Conservation (phyloP, 108 stramenopile species). For the Schizochytrium sp. region DNA sequence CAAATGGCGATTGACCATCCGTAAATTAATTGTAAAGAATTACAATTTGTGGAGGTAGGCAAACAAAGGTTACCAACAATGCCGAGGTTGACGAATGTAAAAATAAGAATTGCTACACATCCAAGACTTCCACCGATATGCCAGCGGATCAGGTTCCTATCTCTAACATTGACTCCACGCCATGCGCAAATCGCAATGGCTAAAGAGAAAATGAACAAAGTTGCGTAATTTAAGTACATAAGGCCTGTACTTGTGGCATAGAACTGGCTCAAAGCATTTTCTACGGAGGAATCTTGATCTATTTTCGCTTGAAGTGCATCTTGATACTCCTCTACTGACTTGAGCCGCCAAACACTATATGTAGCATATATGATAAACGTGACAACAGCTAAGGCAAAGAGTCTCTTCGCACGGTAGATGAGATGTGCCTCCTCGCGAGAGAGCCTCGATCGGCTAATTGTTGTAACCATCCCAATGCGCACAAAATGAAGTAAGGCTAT, state of each 20-base stretch:
- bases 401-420: background rate
- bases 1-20: background rate
- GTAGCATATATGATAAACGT: background rate
- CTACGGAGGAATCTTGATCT: background rate
- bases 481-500: too few relatives aligned
- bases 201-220: conserved; percentile 1
- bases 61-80: conserved; percentile 9
- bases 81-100: conserved; percentile 1
- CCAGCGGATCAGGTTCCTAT: background rate
- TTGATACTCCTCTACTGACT: conserved; percentile 36
- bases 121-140: conserved; percentile 21
- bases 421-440: conserved; percentile 14
- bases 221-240: conserved; percentile 11
- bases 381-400: background rate
- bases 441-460: background rate
- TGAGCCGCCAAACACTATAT: background rate
- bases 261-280: background rate
- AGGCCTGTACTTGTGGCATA: conserved; percentile 22
- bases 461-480: too few relatives aligned
- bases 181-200: background rate
- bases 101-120: background rate
- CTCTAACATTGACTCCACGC: conserved; percentile 25
- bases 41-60: background rate
- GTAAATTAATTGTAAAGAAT: background rate
- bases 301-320: background rate